Conservation (phyloP, 805 yeast genomes). For the Wickerhamiella brachini region DNA sequence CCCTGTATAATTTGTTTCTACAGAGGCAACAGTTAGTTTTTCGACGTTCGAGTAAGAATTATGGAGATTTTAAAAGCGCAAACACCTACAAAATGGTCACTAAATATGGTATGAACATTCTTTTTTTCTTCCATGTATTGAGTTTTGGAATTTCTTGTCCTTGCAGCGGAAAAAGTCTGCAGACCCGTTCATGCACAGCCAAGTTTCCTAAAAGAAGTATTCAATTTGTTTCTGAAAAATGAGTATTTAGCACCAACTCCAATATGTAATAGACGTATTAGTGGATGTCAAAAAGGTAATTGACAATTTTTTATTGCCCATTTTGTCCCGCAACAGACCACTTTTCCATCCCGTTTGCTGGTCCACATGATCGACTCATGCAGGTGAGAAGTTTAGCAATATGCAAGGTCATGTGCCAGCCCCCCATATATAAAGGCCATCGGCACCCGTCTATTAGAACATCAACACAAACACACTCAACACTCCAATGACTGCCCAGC, state of each 20-base stretch:
- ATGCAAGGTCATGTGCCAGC: neutral
- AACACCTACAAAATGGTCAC: neutral
- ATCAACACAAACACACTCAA: neutral
- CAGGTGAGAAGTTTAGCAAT: neutral
- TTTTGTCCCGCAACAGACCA: neutral
- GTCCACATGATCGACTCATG: neutral
- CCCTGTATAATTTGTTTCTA: neutral
- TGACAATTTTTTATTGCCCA: neutral
- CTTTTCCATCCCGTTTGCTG: neutral
- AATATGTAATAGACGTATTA: neutral
- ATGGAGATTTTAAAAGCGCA: neutral
- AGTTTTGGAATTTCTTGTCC: neutral
- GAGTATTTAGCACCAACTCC: neutral
- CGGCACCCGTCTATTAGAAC: neutral
- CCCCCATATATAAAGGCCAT: neutral
- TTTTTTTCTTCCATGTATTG: neutral
- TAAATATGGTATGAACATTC: neutral
- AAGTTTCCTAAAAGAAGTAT: neutral
- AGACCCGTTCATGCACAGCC: neutral
- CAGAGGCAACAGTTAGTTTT: neutral
- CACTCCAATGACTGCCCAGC: neutral
- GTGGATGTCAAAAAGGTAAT: neutral
- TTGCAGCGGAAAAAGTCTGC: neutral
- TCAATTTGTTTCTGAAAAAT: neutral
- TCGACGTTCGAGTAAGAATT: neutral